Conservation (phyloP, 768 basidiomycete genomes). For the Russula abietina region DNA sequence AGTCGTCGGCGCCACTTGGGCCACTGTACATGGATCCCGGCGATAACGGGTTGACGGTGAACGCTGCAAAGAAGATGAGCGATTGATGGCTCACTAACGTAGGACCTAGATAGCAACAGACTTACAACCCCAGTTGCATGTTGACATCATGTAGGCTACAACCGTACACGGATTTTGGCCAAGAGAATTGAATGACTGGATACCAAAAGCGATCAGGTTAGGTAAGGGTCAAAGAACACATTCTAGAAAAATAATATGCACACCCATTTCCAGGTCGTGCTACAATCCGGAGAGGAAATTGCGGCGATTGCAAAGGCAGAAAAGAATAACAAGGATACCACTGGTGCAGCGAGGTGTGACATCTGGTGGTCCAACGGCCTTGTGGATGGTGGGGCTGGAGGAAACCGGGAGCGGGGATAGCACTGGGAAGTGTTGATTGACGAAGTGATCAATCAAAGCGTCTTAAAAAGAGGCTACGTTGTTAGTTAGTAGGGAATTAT, state of each 20-base stretch:
- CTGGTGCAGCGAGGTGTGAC: not conserved
- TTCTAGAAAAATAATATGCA: not conserved
- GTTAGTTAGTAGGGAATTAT: no score
- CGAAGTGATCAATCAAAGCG: not conserved
- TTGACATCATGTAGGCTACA: not conserved
- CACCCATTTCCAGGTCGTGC: not conserved
- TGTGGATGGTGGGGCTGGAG: not conserved
- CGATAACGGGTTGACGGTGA: not conserved
- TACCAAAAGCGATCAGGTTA: not conserved
- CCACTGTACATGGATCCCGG: not conserved
- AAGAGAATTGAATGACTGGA: not conserved
- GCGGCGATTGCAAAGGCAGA: not conserved
- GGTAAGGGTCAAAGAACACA: not conserved
- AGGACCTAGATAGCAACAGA: not conserved
- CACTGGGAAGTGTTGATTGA: not conserved
- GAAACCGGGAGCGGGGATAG: not conserved
- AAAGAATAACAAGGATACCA: not conserved
- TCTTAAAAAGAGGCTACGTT: not conserved
- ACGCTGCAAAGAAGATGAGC: not conserved
- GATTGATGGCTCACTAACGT: no score
- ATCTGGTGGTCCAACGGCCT: not conserved
- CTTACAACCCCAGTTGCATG: constrained; percentile 1
- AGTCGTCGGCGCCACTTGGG: not conserved
- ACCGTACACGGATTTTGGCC: constrained; percentile 2
- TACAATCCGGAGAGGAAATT: not conserved